Base-by-base conservation (phyloP, 75 land plant species). In the Adiantum capillusveneris region DNA sequence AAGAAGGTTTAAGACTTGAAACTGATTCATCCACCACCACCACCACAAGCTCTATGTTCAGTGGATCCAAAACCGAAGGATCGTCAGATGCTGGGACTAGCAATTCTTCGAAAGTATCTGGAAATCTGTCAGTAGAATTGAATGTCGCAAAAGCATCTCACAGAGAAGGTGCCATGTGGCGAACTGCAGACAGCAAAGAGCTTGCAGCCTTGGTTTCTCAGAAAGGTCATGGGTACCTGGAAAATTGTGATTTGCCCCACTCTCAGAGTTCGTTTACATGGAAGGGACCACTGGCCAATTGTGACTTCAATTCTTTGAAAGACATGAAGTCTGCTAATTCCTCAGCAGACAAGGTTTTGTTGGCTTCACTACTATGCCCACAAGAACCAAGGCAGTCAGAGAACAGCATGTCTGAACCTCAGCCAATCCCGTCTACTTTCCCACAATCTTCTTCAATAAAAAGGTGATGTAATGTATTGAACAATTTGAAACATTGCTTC, bases 221-320 rank as follows among this genome's bases (percentile, higher is more conserved):
- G 14, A 53, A 53, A 53, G 28, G 55, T 1, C 55, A 53, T 3
- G 5, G 2, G 25, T 26, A 48, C 52, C 34, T 79, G 12, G 63
- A 69, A 48, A 79, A 79, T 50, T 79, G 81, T 65, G 81, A 79
- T 34, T 65, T 76, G 55, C 81, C 81, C 19, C 57, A 79, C 1
- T 81, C 80, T 24, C 66, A 62, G 24, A 46, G 64, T 25, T 57
- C 30, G 1, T 42, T 45, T 28, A 20, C 25, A 42, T 42, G 29
- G 37, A 63, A 58, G 19, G 59, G 51, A 26, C 26, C 67, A 25
- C 30, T 71, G 25, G 37, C 45, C 14, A 58, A 55, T 34, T 62
- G 75, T 54, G 65, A 62, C 31, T 2, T 22, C 11, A 58, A 1
- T 11, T 58, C 59, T 43, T 22, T 29, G 1, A 27, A 59, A 57